Percentiles rank a stretch among this genome's conserved stretches.
phyloP scores from a whole-genome alignment of 805 yeast species.

The Teunomyces pallodes region DNA sequence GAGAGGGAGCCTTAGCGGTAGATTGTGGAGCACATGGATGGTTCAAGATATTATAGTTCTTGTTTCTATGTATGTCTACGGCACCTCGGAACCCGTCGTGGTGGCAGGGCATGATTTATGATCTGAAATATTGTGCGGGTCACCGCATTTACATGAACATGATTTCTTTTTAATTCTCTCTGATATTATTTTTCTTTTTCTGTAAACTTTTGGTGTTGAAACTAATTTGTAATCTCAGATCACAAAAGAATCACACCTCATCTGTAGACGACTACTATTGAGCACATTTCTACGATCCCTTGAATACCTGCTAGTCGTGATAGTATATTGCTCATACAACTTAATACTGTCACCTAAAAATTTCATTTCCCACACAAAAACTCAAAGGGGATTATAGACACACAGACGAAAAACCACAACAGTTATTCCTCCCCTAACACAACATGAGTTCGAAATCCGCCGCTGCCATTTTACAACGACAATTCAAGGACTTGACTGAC shows the following conservation, averaged over 20 bases:
- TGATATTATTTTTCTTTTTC: not conserved
- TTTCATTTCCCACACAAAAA: not conserved
- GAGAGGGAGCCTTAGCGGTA: not conserved
- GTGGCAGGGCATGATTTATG: no score
- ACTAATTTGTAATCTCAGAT: constrained; percentile 3
- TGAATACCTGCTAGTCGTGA: not conserved
- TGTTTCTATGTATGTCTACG: not conserved
- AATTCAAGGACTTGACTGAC: constrained; percentile 88
- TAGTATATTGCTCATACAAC: not conserved
- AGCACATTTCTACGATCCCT: not conserved
- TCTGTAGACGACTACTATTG: not conserved
- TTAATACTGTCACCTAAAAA: not conserved
- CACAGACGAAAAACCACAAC: not conserved
- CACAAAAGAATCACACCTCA: not conserved
- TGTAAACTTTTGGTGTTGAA: not conserved
- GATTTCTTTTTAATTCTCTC: not conserved
- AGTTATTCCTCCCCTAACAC: not conserved
- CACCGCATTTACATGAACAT: not conserved
- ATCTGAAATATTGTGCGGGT: no score
- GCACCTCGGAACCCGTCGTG: no score
- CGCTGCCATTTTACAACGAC: constrained; percentile 86
- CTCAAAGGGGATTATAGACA: not conserved
- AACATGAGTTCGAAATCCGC: constrained; percentile 55
- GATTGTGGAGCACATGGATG: not conserved
- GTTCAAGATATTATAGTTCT: not conserved